phyloP scores from a whole-genome alignment of 257 asterid species.

The Leonotis leonurus region DNA sequence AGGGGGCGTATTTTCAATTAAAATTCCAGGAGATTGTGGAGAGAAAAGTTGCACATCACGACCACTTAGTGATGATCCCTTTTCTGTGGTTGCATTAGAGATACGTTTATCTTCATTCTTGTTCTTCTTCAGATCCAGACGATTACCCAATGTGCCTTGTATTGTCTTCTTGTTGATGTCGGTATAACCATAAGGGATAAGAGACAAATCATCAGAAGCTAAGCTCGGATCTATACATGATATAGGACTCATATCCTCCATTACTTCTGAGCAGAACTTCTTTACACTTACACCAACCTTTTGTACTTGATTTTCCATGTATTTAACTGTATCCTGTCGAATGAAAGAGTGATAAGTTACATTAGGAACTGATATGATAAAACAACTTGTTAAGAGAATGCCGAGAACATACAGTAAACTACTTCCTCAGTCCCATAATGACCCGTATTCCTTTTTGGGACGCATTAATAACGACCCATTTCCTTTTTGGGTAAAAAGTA shows the following conservation, averaged over 20 bases:
- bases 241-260: slow-evolving; percentile 58
- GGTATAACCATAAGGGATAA: slow-evolving; percentile 34
- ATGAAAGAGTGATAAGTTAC: not conserved
- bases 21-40: slow-evolving; percentile 17
- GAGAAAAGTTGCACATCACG: slow-evolving; percentile 15
- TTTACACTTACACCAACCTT: slow-evolving; percentile 71
- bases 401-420: not conserved
- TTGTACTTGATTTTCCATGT: slow-evolving; percentile 72
- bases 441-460: too few relatives aligned
- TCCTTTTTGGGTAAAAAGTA: too few relatives aligned
- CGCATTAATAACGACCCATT: too few relatives aligned
- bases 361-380: not conserved
- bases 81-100: slow-evolving; percentile 22
- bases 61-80: too few relatives aligned
- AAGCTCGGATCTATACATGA: slow-evolving; percentile 45
- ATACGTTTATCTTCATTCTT: slow-evolving; percentile 33
- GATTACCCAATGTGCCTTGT: slow-evolving; percentile 17
- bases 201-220: slow-evolving; percentile 43
- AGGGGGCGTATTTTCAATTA: slow-evolving; percentile 20
- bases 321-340: slow-evolving; percentile 69
- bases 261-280: slow-evolving; percentile 68
- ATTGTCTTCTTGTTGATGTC: slow-evolving; percentile 35
- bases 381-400: not conserved
- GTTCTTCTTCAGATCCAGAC: slow-evolving; percentile 20
- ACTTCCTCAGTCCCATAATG: too few relatives aligned